A percentile compares a stretch with the other conserved stretches of the same genome.
phyloP scores from a whole-genome alignment of 2,329 filamentous ascomycete species.

The Orbilia brochopaga region DNA sequence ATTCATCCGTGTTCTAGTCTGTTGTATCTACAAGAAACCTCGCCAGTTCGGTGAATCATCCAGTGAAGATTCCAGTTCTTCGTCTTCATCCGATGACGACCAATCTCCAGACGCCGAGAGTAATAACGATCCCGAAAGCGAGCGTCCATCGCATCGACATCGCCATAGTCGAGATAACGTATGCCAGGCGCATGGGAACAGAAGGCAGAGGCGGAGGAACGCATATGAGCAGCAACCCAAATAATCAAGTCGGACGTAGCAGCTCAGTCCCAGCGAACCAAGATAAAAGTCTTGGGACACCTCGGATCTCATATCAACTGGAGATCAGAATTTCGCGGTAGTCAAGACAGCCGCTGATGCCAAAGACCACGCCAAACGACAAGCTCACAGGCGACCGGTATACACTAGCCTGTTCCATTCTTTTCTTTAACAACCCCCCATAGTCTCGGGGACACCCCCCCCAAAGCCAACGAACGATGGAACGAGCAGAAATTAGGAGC shows the following conservation, averaged over 20 bases:
- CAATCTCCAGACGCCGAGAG: not conserved
- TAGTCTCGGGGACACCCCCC: no score
- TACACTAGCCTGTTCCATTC: no score
- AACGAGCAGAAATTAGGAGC: no score
- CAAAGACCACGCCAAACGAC: no score
- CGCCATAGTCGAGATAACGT: not conserved
- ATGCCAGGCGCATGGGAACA: conserved; percentile 13
- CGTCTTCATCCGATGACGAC: conserved; percentile 61
- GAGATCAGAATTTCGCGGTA: no score
- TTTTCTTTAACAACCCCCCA: no score
- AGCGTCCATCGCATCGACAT: not conserved
- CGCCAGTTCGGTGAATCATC: conserved; percentile 82
- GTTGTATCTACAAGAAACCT: conserved; percentile 95
- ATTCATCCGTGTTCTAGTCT: conserved; percentile 67
- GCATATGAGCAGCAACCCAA: conserved; percentile 34
- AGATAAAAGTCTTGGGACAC: not conserved
- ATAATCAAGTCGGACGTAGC: conserved; percentile 2
- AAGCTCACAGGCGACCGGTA: no score
- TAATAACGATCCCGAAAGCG: not conserved
- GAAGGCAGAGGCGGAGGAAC: conserved; percentile 29
- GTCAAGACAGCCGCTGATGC: no score
- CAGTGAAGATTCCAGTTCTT: conserved; percentile 67
- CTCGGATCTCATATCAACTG: no score
- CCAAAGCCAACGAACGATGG: no score
- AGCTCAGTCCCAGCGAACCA: not conserved